A percentile compares a stretch with the other conserved stretches of the same genome.
phyloP scores from a whole-genome alignment of 2,329 filamentous ascomycete species.

The Capronia americana region DNA sequence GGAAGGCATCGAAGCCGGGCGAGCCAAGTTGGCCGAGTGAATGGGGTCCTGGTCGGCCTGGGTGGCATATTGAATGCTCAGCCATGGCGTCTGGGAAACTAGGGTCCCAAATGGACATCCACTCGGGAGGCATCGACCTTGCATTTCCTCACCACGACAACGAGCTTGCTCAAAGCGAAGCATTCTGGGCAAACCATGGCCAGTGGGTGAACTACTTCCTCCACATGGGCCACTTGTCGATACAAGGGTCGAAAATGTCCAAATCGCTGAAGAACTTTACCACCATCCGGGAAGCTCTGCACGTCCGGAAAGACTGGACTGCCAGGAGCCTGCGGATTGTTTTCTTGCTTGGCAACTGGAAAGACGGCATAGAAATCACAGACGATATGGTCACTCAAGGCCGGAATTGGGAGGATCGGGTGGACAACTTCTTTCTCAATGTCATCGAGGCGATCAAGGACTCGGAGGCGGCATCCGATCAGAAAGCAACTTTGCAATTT shows the following conservation, averaged over 20 bases:
- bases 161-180: conserved; percentile 86
- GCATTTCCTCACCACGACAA: conserved; percentile 94
- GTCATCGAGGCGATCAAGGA: conserved; percentile 54
- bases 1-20: conserved; percentile 90
- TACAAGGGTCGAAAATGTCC: conserved; percentile 92
- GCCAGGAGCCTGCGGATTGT: conserved; percentile 80
- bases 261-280: conserved; percentile 96
- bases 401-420: conserved; percentile 77
- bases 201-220: conserved; percentile 97
- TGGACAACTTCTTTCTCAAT: conserved; percentile 70
- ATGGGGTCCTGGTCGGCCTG: conserved; percentile 87
- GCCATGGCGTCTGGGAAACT: conserved; percentile 93
- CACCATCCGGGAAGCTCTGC: conserved; percentile 83
- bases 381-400: conserved; percentile 78
- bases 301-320: conserved; percentile 69
- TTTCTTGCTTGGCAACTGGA: conserved; percentile 87
- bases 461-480: conserved; percentile 51
- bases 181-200: conserved; percentile 69
- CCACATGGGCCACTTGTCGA: conserved; percentile 91
- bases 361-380: conserved; percentile 89
- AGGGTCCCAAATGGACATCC: conserved; percentile 85
- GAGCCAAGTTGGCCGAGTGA: conserved; percentile 89
- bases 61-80: conserved; percentile 97
- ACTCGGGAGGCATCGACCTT: conserved; percentile 90
- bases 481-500: conserved; percentile 45